Conservation (phyloP, 2,329 filamentous ascomycete species). For the Alternaria sp. region DNA sequence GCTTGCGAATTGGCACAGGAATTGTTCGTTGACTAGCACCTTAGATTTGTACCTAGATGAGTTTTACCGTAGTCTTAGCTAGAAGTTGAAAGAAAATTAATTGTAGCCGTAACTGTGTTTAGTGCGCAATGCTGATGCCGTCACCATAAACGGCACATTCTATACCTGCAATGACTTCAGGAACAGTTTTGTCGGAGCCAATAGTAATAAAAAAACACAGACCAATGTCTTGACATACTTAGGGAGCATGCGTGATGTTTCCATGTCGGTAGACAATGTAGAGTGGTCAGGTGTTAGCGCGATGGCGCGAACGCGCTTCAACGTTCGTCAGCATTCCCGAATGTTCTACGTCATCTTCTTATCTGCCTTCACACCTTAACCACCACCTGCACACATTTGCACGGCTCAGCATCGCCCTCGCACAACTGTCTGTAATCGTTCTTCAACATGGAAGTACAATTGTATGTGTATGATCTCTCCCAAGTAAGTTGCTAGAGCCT, state of each 20-base stretch:
- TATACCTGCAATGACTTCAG: no score
- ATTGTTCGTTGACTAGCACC: no score
- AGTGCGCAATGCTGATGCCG: no score
- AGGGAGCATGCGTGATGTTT: background rate
- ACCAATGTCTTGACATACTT: background rate
- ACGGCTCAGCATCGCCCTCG: background rate
- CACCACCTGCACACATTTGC: conserved; percentile 7
- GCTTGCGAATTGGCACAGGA: no score
- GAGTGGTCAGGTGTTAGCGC: conserved; percentile 36
- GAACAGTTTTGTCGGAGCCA: no score
- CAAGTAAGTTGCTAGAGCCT: conserved; percentile 37
- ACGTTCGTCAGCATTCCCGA: conserved; percentile 20
- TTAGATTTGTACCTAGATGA: no score
- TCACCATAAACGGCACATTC: no score
- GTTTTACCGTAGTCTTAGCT: no score
- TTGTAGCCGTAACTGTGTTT: no score
- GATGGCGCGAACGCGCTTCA: conserved; percentile 15
- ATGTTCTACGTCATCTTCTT: conserved; percentile 29
- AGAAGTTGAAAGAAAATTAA: no score
- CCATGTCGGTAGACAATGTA: background rate
- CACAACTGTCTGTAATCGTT: background rate
- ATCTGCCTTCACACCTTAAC: background rate
- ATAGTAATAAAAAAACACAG: no score
- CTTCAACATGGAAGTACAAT: conserved; percentile 57
- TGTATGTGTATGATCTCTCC: conserved; percentile 63